Base-by-base conservation (phyloP, 306 rosid genomes). In the Castanea mollissima region DNA sequence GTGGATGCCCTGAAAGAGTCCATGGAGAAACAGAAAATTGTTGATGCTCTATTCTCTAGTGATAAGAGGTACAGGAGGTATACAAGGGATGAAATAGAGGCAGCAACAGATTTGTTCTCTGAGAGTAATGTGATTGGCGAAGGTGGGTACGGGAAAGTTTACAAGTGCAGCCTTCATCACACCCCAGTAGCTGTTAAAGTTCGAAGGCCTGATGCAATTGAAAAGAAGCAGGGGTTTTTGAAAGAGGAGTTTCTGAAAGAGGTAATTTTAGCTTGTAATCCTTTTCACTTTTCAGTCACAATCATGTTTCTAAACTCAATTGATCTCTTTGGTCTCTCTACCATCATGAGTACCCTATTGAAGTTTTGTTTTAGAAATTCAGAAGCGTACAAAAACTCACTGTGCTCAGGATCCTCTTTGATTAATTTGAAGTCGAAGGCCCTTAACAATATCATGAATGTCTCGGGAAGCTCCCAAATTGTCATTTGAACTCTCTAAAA, bases 61-160 rank as follows among this genome's bases (percentile, higher is more conserved):
- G 99, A 95, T 84, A 84, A 35, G 83, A 90, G 99, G 87, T 95
- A 92, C 86, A 87, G 97, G 83, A 87, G 87, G 76, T 95, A 92
- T 86, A 83, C 87, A 34, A 85, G 86, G 87, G 89, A 86, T 27
- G 99, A 92, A 89, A 91, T 95, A 76, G 89, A 84, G 86, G 68
- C 58, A n/a, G 99, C 97, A 0, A 95, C 99, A 38, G 80, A 82
- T 74, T 84, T 74, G 86, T 92, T 91, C 38, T 82, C 90, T 1
- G 79, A 77, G 82, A 84, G 74, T 74, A 89, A 86, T 76, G 79
- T 91, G 78, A 92, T 95, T 56, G 98, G 99, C 23, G 95, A 89
- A 81, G 99, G 99, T 71, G 99, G 99, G 64, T 95, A 92, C 74
- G 98, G 99, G 67, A 92, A 92, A 82, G 99, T 95, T 81, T 95